These are phyloP conservation scores for Podila verticillata DNA, from an alignment of 192 early-diverging fungal species.

Conservation along the genomic window DNA sequence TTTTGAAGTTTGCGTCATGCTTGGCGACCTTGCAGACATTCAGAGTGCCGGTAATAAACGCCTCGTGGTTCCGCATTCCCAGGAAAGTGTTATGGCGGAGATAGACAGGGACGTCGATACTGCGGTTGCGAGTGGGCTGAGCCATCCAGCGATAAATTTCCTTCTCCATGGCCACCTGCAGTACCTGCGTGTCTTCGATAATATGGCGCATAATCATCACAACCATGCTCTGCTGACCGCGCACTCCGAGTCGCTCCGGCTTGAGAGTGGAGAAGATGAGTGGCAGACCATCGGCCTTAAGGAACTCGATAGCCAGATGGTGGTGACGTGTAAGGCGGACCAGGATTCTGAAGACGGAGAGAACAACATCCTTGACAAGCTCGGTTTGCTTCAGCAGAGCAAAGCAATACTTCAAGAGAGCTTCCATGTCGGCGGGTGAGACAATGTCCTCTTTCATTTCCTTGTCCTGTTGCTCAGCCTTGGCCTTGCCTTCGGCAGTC, in stretches of 20 bases:
- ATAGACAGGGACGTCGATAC: conserved; percentile 74
- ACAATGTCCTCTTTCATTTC: conserved; percentile 57
- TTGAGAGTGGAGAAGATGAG: conserved; percentile 70
- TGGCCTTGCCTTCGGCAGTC: conserved; percentile 31
- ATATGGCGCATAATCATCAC: conserved; percentile 91
- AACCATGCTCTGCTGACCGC: conserved; percentile 81
- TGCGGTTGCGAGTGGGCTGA: conserved; percentile 67
- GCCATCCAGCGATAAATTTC: conserved; percentile 82
- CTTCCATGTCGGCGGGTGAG: conserved; percentile 31
- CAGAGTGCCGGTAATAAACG: conserved; percentile 71
- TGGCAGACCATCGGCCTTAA: conserved; percentile 72
- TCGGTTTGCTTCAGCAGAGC: conserved; percentile 49
- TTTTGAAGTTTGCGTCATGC: conserved; percentile 70
- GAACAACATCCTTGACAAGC: conserved; percentile 57
- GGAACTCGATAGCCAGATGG: conserved; percentile 69
- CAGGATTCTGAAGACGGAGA: conserved; percentile 81
- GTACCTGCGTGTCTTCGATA: conserved; percentile 74
- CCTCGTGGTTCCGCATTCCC: conserved; percentile 73
- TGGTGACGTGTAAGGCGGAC: conserved; percentile 85
- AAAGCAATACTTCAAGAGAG: conserved; percentile 52
- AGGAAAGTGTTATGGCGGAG: conserved; percentile 73
- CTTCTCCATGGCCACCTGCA: conserved; percentile 75
- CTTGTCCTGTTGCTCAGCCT: conserved; percentile 31
- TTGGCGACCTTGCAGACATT: conserved; percentile 72
- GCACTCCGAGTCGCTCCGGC: conserved; percentile 71